A percentile compares a stretch with the other conserved stretches of the same genome.
These are phyloP conservation scores for Ambrosia hybrid DNA, from an alignment of 140 eudicot genomes.

Conservation along the genomic window DNA sequence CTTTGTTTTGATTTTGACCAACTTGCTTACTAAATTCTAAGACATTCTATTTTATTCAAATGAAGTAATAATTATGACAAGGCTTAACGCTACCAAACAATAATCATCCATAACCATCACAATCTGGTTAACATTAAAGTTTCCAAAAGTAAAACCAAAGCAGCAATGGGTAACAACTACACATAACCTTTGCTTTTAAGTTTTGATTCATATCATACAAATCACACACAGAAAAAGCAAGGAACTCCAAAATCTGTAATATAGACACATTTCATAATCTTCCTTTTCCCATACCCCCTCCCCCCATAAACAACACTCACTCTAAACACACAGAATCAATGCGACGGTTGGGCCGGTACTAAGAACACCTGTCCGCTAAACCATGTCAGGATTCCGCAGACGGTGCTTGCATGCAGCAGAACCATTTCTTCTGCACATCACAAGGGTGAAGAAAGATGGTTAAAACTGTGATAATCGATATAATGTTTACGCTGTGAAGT, in stretches of 20 bases:
- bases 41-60: not conserved
- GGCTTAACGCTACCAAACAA: not conserved
- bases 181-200: slow-evolving; percentile 30
- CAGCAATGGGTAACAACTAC: slow-evolving; percentile 28
- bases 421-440: slow-evolving; percentile 65
- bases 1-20: not conserved
- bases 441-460: slow-evolving; percentile 8
- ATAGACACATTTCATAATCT: slow-evolving; percentile 38
- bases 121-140: slow-evolving; percentile 11
- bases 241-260: slow-evolving; percentile 35
- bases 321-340: slow-evolving; percentile 35
- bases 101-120: slow-evolving; percentile 19
- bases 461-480: not conserved
- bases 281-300: slow-evolving; percentile 20
- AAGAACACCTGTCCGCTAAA: slow-evolving; percentile 14
- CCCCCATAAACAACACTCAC: slow-evolving; percentile 34
- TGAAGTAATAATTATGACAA: not conserved
- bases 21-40: not conserved
- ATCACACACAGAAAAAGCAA: slow-evolving; percentile 26
- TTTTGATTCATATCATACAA: slow-evolving; percentile 30
- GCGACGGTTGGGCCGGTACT: slow-evolving; percentile 17
- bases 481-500: not conserved
- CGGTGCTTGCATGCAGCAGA: slow-evolving; percentile 57
- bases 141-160: slow-evolving; percentile 30
- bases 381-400: slow-evolving; percentile 49